Evolutionary conservation across 1,139 yeast genomes (phyloP).

Genomic region (Magnusiomyces paraingens): DNA sequence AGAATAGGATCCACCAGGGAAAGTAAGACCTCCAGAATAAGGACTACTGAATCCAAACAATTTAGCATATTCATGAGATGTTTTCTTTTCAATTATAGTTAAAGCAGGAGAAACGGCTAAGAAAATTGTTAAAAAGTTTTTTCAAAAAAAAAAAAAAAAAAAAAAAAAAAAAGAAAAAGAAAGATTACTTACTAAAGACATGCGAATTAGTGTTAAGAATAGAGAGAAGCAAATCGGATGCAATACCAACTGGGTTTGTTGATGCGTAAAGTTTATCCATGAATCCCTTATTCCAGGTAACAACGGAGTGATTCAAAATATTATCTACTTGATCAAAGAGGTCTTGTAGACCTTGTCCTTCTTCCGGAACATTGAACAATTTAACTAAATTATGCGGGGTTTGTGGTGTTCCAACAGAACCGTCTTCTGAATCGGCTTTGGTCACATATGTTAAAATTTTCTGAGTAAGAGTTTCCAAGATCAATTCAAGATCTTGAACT

Average conservation of each 20-base stretch:
- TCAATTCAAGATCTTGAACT: slow-evolving; percentile 40
- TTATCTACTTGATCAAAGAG: slow-evolving; percentile 48
- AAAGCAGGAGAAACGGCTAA: slow-evolving; percentile 69
- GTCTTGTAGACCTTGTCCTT: slow-evolving; percentile 37
- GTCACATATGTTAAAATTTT: slow-evolving; percentile 38
- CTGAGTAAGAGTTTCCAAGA: slow-evolving; percentile 37
- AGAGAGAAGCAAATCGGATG: slow-evolving; percentile 64
- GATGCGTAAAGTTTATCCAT: slow-evolving; percentile 80
- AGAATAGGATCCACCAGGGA: slow-evolving; percentile 86
- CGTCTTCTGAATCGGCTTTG: slow-evolving; percentile 33
- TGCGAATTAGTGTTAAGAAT: slow-evolving; percentile 78
- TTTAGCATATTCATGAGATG: slow-evolving; percentile 61
- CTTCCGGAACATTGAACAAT: slow-evolving; percentile 28
- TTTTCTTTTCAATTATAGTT: slow-evolving; percentile 65
- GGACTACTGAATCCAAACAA: slow-evolving; percentile 52
- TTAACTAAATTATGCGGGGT: slow-evolving; percentile 35
- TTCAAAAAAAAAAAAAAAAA: background rate
- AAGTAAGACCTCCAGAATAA: slow-evolving; percentile 74
- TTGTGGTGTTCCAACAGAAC: slow-evolving; percentile 34
- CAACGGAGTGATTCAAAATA: slow-evolving; percentile 62
- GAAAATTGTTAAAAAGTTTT: background rate
- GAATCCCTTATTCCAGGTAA: slow-evolving; percentile 85
- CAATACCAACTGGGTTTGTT: slow-evolving; percentile 76
- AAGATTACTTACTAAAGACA: slow-evolving; percentile 44
- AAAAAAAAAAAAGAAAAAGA: background rate